A percentile compares a stretch with the other conserved stretches of the same genome.
phyloP scores from a whole-genome alignment of 2,329 filamentous ascomycete species.

The Fusarium lateritium region DNA sequence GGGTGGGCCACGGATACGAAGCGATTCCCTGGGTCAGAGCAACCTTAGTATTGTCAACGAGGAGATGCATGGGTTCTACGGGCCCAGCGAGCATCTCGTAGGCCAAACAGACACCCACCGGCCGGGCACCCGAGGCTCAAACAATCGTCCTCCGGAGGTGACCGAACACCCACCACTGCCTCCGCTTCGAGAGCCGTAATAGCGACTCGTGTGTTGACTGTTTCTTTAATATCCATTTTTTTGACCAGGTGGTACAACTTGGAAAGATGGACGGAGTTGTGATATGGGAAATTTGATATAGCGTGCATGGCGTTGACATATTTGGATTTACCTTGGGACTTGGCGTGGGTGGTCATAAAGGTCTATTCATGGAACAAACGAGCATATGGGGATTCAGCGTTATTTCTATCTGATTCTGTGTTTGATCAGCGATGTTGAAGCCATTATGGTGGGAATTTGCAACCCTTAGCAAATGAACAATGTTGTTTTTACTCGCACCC shows the following conservation, averaged over 20 bases:
- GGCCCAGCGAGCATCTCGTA: conserved; percentile 56
- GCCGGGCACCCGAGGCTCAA: conserved; percentile 35
- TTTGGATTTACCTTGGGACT: not conserved
- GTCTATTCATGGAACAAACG: conserved; percentile 15
- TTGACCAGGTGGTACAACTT: not conserved
- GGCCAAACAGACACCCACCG: conserved; percentile 58
- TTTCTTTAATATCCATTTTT: not conserved
- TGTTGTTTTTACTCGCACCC: not conserved
- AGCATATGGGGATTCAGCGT: not conserved
- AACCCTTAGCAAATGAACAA: not conserved
- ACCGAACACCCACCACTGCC: conserved; percentile 5
- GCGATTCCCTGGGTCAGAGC: conserved; percentile 44
- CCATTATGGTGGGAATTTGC: not conserved
- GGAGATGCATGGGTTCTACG: conserved; percentile 66
- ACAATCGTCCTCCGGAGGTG: not conserved
- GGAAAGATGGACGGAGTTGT: conserved; percentile 7
- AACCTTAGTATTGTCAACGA: conserved; percentile 57
- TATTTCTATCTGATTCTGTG: not conserved
- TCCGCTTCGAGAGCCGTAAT: conserved; percentile 1
- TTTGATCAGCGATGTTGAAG: not conserved
- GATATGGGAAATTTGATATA: conserved; percentile 15
- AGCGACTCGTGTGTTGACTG: not conserved
- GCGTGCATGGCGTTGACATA: conserved; percentile 28
- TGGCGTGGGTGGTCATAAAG: not conserved
- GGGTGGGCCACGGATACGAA: conserved; percentile 48